These are phyloP conservation scores for Aspergillus brasiliensis DNA, from an alignment of 2,329 filamentous ascomycete genomes.

Conservation along the genomic window DNA sequence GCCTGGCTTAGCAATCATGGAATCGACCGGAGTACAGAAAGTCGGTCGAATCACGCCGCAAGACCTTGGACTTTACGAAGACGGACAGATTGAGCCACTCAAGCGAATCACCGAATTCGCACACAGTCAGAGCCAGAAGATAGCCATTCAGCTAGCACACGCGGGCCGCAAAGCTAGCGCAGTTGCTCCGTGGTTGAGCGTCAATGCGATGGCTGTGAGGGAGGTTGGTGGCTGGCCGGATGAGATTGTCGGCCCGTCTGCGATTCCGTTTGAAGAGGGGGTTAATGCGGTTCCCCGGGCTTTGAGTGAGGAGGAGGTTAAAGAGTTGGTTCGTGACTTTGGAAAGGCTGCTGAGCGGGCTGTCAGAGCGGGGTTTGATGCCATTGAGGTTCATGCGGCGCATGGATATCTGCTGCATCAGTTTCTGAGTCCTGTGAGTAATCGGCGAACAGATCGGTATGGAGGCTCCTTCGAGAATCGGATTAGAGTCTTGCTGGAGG, in stretches of 20 bases:
- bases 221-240: slow-evolving; percentile 55
- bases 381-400: slow-evolving; percentile 30
- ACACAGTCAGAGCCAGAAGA: slow-evolving; percentile 74
- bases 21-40: slow-evolving; percentile 73
- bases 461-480: slow-evolving; percentile 19
- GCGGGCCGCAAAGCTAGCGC: slow-evolving; percentile 68
- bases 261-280: slow-evolving; percentile 10
- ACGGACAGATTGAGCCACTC: slow-evolving; percentile 75
- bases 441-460: slow-evolving; percentile 29
- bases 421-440: slow-evolving; percentile 28
- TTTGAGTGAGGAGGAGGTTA: slow-evolving; percentile 36
- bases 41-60: slow-evolving; percentile 78
- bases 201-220: slow-evolving; percentile 44
- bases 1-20: slow-evolving; percentile 71
- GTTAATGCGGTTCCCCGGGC: slow-evolving; percentile 16
- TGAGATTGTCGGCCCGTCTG: slow-evolving; percentile 18
- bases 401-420: slow-evolving; percentile 31
- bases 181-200: slow-evolving; percentile 53
- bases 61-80: slow-evolving; percentile 69
- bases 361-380: slow-evolving; percentile 37
- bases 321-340: slow-evolving; percentile 30
- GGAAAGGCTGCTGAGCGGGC: slow-evolving; percentile 35
- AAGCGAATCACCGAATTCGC: slow-evolving; percentile 73
- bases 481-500: slow-evolving; percentile 11
- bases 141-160: slow-evolving; percentile 79